Evolutionary conservation across 257 asterid genomes (phyloP).

Genomic region (Striga asiatica): DNA sequence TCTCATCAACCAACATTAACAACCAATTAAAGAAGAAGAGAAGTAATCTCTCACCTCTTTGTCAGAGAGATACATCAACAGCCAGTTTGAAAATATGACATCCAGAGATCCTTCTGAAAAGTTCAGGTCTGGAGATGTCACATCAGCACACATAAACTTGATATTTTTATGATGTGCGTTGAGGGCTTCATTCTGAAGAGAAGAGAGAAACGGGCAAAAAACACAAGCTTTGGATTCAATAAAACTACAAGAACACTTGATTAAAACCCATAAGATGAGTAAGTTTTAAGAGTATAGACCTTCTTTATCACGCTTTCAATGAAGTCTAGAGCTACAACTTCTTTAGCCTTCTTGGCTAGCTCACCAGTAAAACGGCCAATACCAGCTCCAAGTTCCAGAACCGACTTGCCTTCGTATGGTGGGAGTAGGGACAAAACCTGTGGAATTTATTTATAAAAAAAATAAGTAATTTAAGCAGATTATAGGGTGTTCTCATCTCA

Average conservation of each 20-base stretch:
- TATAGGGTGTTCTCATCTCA: neutral
- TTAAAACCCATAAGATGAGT: constrained; percentile 6
- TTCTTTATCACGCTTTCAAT: constrained; percentile 73
- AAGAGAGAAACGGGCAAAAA: neutral
- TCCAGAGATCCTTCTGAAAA: constrained; percentile 71
- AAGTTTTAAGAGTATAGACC: constrained; percentile 29
- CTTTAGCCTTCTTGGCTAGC: constrained; percentile 59
- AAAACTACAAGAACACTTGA: neutral
- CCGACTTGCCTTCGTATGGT: constrained; percentile 61
- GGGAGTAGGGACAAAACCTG: constrained; percentile 91
- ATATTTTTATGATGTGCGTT: constrained; percentile 59
- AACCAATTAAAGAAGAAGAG: neutral
- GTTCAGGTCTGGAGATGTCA: constrained; percentile 62
- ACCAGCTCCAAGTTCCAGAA: constrained; percentile 98
- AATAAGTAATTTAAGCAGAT: neutral
- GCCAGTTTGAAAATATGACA: constrained; percentile 86
- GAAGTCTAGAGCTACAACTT: constrained; percentile 75
- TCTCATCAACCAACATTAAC: neutral
- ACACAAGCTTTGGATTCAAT: neutral
- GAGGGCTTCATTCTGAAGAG: constrained; percentile 56
- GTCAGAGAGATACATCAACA: constrained; percentile 94
- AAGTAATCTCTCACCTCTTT: constrained; percentile 41
- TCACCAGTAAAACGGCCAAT: constrained; percentile 98
- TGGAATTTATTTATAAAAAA: neutral
- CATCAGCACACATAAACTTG: constrained; percentile 88